These are phyloP conservation scores for Verruconis gallopava DNA, from an alignment of 2,329 filamentous ascomycete species.

Conservation along the genomic window DNA sequence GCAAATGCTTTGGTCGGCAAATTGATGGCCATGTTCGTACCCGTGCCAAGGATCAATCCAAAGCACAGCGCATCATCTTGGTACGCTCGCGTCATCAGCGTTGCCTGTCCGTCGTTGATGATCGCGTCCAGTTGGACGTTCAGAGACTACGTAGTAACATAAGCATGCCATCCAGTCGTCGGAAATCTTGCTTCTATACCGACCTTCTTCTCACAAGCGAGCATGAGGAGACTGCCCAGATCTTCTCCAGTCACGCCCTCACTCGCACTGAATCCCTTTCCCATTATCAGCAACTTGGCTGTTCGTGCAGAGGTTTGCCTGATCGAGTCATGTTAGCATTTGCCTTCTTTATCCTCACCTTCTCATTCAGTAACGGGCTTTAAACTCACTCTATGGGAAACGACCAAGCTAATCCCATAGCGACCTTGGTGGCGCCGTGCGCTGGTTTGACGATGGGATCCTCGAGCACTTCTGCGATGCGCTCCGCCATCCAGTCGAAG, in stretches of 20 bases:
- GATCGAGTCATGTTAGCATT: neutral
- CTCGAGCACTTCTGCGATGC: conserved; percentile 37
- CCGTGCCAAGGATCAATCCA: conserved; percentile 51
- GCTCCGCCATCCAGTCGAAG: conserved; percentile 54
- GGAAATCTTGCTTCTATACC: conserved; percentile 10
- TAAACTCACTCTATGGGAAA: conserved; percentile 47
- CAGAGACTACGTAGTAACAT: conserved; percentile 25
- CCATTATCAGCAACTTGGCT: conserved; percentile 48
- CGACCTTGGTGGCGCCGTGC: conserved; percentile 30
- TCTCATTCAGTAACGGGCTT: too few species aligned
- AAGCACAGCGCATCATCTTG: conserved; percentile 46
- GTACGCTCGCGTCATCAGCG: conserved; percentile 49
- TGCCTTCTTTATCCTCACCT: neutral
- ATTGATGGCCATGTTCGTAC: conserved; percentile 51
- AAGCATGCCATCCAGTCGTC: conserved; percentile 10
- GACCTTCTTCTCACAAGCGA: conserved; percentile 40
- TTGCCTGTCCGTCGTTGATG: conserved; percentile 50
- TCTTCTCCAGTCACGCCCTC: conserved; percentile 47
- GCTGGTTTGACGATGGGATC: conserved; percentile 19
- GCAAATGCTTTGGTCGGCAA: conserved; percentile 43
- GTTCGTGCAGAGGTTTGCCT: conserved; percentile 46
- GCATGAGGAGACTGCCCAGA: conserved; percentile 45
- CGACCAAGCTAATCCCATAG: conserved; percentile 52
- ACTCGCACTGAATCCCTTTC: conserved; percentile 50
- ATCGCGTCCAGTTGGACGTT: conserved; percentile 49